Conservation (phyloP, 192 early-diverging fungal genomes). For the Gryganskiella cystojenkinii region DNA sequence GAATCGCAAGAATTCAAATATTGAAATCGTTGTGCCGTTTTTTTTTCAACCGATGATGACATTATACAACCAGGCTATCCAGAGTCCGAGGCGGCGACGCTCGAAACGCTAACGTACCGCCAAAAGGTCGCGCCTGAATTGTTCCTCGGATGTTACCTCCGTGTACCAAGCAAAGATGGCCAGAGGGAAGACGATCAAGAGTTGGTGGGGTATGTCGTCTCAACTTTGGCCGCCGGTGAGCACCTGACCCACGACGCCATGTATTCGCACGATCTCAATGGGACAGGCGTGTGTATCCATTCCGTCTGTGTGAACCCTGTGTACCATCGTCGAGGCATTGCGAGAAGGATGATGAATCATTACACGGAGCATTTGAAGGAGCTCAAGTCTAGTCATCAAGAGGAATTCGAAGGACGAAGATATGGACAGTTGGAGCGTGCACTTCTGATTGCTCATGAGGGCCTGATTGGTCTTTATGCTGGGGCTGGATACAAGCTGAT, state of each 20-base stretch:
- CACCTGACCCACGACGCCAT: constrained; percentile 74
- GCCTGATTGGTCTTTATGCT: constrained; percentile 68
- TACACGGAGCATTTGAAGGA: constrained; percentile 57
- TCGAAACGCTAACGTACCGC: constrained; percentile 53
- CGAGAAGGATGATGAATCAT: constrained; percentile 55
- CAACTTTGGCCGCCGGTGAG: constrained; percentile 56
- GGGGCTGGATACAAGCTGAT: constrained; percentile 67
- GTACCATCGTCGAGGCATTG: constrained; percentile 68
- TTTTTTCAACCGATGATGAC: neutral
- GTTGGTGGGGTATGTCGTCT: constrained; percentile 67
- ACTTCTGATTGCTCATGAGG: constrained; percentile 65
- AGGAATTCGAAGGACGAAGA: neutral
- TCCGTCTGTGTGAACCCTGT: constrained; percentile 67
- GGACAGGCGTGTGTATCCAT: constrained; percentile 73
- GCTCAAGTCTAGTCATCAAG: too few species aligned
- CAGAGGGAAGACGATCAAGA: neutral
- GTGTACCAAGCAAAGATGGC: neutral
- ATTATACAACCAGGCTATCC: constrained; percentile 44
- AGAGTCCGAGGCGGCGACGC: constrained; percentile 56
- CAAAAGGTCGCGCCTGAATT: constrained; percentile 49
- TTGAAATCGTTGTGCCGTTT: neutral
- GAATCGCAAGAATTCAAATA: neutral
- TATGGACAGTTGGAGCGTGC: constrained; percentile 52
- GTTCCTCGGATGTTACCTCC: constrained; percentile 54
- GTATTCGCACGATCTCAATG: constrained; percentile 67